Evolutionary conservation across 768 basidiomycete species (phyloP).

Genomic region (Panaeolus papilionaceus): DNA sequence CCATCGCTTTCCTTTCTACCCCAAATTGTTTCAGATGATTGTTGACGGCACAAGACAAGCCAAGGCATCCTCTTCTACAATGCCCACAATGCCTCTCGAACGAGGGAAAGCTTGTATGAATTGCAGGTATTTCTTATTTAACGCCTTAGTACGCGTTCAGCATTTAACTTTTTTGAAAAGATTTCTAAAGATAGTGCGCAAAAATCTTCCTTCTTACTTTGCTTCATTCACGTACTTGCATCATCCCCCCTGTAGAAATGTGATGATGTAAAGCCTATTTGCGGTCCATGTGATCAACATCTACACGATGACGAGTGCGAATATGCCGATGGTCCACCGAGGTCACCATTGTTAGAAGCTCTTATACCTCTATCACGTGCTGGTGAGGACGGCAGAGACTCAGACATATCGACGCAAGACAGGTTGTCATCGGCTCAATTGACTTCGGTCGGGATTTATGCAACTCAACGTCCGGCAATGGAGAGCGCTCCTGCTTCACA

Average conservation of each 20-base stretch:
- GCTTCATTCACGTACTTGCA: slow-evolving; percentile 13
- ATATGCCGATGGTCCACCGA: slow-evolving; percentile 68
- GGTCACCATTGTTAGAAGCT: slow-evolving; percentile 53
- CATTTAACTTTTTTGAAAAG: slow-evolving; percentile 32
- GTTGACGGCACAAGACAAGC: slow-evolving; percentile 41
- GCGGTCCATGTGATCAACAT: slow-evolving; percentile 65
- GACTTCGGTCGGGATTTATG: too few relatives aligned
- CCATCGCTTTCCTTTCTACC: slow-evolving; percentile 34
- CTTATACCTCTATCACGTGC: too few relatives aligned
- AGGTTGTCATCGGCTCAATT: too few relatives aligned
- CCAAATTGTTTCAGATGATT: slow-evolving; percentile 43
- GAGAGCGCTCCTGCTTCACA: too few relatives aligned
- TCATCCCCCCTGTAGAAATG: slow-evolving; percentile 51
- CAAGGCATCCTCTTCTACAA: slow-evolving; percentile 33
- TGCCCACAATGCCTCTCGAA: slow-evolving; percentile 50
- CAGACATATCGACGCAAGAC: too few relatives aligned
- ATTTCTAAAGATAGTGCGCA: slow-evolving; percentile 56
- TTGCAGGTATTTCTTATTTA: slow-evolving; percentile 46
- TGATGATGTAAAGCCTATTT: slow-evolving; percentile 67
- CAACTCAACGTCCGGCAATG: too few relatives aligned
- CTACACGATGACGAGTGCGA: slow-evolving; percentile 74
- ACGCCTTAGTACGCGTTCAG: slow-evolving; percentile 10
- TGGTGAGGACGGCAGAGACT: too few relatives aligned
- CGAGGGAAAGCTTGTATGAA: slow-evolving; percentile 62
- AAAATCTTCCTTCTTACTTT: slow-evolving; percentile 5